phyloP scores from a whole-genome alignment of 139 green algal genomes.

The Coccomyxa sp. region DNA sequence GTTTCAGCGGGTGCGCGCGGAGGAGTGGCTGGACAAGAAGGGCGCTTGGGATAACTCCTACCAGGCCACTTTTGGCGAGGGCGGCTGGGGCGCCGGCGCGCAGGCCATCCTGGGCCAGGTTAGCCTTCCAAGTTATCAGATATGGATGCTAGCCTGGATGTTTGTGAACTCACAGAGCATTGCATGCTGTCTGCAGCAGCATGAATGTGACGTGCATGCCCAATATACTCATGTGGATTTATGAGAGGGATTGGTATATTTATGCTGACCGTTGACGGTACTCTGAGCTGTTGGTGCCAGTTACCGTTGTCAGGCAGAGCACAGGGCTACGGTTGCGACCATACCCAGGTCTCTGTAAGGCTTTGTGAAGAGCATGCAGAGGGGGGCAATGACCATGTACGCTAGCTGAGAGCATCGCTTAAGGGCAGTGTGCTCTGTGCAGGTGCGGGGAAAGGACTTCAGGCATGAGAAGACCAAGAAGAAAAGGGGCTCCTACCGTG shows the following conservation, averaged over 20 bases:
- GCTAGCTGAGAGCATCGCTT: too few species aligned
- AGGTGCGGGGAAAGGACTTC: slow-evolving; percentile 86
- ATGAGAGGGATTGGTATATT: too few species aligned
- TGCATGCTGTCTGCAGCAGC: too few species aligned
- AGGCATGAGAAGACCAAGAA: slow-evolving; percentile 99
- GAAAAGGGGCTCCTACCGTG: slow-evolving; percentile 92
- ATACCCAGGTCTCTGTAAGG: too few species aligned
- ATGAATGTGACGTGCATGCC: too few species aligned
- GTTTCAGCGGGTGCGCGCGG: slow-evolving; percentile 78
- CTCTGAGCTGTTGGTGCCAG: too few species aligned
- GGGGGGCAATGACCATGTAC: neutral
- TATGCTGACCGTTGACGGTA: too few species aligned
- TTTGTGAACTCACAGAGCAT: too few species aligned
- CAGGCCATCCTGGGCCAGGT: slow-evolving; percentile 81
- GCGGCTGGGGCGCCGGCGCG: slow-evolving; percentile 91
- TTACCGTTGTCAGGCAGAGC: too few species aligned
- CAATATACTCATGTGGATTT: neutral
- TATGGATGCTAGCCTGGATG: too few species aligned
- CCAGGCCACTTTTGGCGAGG: slow-evolving; percentile 56
- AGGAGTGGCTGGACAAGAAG: slow-evolving; percentile 80
- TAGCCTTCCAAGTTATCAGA: neutral
- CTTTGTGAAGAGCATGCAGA: neutral
- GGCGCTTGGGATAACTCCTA: slow-evolving; percentile 76
- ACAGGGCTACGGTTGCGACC: too few species aligned
- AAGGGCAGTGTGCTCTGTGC: neutral